These are phyloP conservation scores for Podospora pseudocomata DNA, from an alignment of 495 filamentous ascomycete genomes.

Conservation along the genomic window DNA sequence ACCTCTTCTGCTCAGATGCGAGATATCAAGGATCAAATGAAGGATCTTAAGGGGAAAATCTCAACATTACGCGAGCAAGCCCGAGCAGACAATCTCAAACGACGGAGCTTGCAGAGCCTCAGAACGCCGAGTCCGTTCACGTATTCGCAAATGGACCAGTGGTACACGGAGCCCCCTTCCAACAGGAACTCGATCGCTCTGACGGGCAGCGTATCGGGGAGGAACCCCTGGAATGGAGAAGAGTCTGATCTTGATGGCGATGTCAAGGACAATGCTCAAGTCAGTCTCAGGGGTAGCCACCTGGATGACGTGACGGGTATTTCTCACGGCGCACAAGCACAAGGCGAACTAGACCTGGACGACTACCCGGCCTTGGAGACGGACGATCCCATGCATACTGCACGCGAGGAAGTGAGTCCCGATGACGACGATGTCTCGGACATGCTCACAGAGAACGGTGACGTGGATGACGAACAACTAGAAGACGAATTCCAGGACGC, in stretches of 20 bases:
- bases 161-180: conserved; percentile 56
- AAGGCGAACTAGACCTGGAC: conserved; percentile 5
- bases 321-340: conserved; percentile 15
- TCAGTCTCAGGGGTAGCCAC: conserved; percentile 6
- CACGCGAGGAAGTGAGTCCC: neutral
- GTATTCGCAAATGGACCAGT: conserved; percentile 62
- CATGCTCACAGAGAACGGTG: conserved; percentile 38
- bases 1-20: conserved; percentile 68
- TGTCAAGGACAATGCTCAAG: neutral
- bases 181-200: conserved; percentile 25
- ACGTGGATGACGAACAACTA: conserved; percentile 18
- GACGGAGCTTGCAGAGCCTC: conserved; percentile 79
- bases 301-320: conserved; percentile 23
- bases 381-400: neutral
- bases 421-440: conserved; percentile 33
- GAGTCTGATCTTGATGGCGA: conserved; percentile 32
- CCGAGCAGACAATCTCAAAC: conserved; percentile 74
- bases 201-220: conserved; percentile 15
- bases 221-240: conserved; percentile 38
- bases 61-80: conserved; percentile 79
- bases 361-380: neutral
- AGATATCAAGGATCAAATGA: conserved; percentile 87
- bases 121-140: conserved; percentile 83
- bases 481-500: conserved; percentile 29
- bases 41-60: conserved; percentile 86